These are phyloP conservation scores for Vigna nakashimae DNA, from an alignment of 306 rosid genomes.

Conservation along the genomic window DNA sequence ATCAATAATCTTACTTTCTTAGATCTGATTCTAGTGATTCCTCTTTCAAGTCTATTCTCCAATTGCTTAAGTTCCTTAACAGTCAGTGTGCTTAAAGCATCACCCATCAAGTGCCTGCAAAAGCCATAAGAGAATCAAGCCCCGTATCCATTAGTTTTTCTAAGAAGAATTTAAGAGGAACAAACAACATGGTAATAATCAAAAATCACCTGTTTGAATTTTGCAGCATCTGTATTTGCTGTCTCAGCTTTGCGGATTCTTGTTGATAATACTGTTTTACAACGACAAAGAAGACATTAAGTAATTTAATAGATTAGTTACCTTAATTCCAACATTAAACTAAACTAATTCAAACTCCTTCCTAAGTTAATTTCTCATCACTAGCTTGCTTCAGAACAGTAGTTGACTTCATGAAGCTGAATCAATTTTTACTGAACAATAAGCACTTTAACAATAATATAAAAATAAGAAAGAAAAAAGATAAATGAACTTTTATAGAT, in stretches of 20 bases:
- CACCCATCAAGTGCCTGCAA: slow-evolving; percentile 90
- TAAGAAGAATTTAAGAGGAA: not conserved
- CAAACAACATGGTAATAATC: not conserved
- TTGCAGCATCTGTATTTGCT: slow-evolving; percentile 93
- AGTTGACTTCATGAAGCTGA: not conserved
- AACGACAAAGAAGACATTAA: not conserved
- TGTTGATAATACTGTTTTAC: slow-evolving; percentile 81
- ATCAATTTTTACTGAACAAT: not conserved
- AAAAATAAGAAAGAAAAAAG: too few species aligned
- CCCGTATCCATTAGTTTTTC: not conserved
- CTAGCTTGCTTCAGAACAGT: not conserved
- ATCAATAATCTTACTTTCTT: slow-evolving; percentile 68
- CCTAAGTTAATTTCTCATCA: not conserved
- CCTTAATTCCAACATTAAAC: not conserved
- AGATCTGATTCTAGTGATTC: slow-evolving; percentile 81
- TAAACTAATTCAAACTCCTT: not conserved
- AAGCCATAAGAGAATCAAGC: not conserved
- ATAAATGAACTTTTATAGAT: too few species aligned
- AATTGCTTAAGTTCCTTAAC: slow-evolving; percentile 89
- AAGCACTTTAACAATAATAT: too few species aligned
- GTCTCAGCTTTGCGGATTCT: slow-evolving; percentile 92
- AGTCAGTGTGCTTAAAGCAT: slow-evolving; percentile 73
- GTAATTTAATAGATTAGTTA: not conserved
- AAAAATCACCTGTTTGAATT: slow-evolving; percentile 78
- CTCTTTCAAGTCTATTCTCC: slow-evolving; percentile 89